These are phyloP conservation scores for Endoconidiophora polonica DNA, from an alignment of 2,329 filamentous ascomycete species.

Conservation along the genomic window DNA sequence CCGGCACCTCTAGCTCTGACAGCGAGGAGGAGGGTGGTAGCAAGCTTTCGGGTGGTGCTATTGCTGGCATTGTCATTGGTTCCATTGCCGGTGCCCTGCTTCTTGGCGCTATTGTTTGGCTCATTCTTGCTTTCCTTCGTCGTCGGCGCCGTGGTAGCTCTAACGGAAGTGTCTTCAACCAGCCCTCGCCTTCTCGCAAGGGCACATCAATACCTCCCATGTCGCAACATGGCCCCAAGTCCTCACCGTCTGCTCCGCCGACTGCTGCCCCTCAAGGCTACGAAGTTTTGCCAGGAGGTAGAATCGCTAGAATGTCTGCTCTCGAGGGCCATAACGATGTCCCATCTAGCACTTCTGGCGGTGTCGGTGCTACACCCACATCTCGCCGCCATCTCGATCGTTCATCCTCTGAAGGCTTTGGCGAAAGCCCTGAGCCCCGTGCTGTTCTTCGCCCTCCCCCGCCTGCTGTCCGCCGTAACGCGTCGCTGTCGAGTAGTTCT, in stretches of 20 bases:
- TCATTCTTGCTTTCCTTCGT: constrained; percentile 38
- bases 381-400: constrained; percentile 29
- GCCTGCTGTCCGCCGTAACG: constrained; percentile 50
- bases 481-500: constrained; percentile 79
- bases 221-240: constrained; percentile 14
- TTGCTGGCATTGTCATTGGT: constrained; percentile 82
- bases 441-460: constrained; percentile 42
- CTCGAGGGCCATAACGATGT: constrained; percentile 59
- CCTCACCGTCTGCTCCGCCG: constrained; percentile 11
- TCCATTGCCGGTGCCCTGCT: constrained; percentile 54
- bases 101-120: constrained; percentile 50
- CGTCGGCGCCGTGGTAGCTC: constrained; percentile 45
- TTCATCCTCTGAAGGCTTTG: constrained; percentile 57
- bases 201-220: constrained; percentile 27
- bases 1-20: constrained; percentile 24
- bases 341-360: constrained; percentile 23
- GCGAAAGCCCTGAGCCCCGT: constrained; percentile 54
- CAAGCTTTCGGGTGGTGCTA: constrained; percentile 61
- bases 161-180: constrained; percentile 63
- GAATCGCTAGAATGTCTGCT: constrained; percentile 91
- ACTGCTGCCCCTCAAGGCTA: constrained; percentile 34
- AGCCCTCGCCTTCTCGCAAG: constrained; percentile 57
- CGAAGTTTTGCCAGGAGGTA: constrained; percentile 66
- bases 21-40: constrained; percentile 16
- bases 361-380: constrained; percentile 8